These are phyloP conservation scores for Medicago ruthenica DNA, from an alignment of 306 rosid species.

Conservation along the genomic window DNA sequence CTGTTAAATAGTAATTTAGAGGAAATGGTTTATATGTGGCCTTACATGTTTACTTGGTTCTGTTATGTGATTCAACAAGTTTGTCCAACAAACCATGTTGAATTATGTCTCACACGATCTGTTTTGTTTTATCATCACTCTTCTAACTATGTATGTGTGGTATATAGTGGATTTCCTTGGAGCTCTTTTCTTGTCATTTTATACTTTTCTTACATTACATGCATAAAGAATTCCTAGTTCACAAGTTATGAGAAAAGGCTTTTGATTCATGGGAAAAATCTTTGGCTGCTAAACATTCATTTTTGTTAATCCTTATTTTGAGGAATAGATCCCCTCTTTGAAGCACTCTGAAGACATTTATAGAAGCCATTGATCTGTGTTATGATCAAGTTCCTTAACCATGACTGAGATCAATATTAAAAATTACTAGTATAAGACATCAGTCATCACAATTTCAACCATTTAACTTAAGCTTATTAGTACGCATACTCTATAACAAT, in stretches of 20 bases:
- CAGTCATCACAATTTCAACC: not conserved
- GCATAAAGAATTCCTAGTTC: not conserved
- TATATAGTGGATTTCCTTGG: not conserved
- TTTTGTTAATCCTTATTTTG: not conserved
- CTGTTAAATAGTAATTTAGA: conserved; percentile 38
- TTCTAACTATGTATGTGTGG: not conserved
- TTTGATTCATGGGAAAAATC: not conserved
- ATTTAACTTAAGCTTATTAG: not conserved
- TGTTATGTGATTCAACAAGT: conserved; percentile 25
- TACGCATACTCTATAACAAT: not conserved
- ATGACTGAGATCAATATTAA: not conserved
- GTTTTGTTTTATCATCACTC: not conserved
- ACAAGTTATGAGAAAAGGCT: not conserved
- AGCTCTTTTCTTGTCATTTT: not conserved
- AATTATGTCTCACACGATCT: conserved; percentile 26
- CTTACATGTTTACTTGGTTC: conserved; percentile 3
- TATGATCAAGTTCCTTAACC: not conserved
- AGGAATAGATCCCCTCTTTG: no score
- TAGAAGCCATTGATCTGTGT: not conserved
- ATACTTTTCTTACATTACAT: not conserved
- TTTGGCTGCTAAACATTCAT: not conserved
- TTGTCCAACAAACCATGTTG: conserved; percentile 8
- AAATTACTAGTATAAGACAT: not conserved
- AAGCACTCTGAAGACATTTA: not conserved
- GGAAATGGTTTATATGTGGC: conserved; percentile 27